Conservation (phyloP, 2,329 filamentous ascomycete species). For the Fusarium pseudoanthophilum region DNA sequence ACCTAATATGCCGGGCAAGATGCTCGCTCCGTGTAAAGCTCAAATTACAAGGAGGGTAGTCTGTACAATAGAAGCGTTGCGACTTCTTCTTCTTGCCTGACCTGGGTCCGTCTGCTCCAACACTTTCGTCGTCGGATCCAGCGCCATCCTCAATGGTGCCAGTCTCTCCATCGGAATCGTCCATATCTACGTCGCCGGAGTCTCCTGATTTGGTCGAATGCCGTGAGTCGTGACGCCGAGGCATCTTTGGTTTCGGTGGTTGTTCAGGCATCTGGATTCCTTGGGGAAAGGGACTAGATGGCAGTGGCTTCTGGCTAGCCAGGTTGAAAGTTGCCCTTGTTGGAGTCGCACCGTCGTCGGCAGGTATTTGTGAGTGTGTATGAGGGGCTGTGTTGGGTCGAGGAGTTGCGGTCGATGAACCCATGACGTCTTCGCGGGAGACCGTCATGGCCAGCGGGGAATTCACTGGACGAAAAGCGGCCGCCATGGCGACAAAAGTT, state of each 20-base stretch:
- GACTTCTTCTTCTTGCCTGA: conserved; percentile 95
- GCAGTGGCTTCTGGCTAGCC: conserved; percentile 64
- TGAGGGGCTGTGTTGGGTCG: conserved; percentile 52
- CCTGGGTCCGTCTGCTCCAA: conserved; percentile 71
- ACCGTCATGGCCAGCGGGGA: conserved; percentile 50
- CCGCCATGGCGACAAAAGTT: conserved; percentile 56
- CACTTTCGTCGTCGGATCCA: conserved; percentile 73
- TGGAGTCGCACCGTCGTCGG: conserved; percentile 68
- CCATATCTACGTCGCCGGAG: conserved; percentile 80
- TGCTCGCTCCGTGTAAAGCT: conserved; percentile 98
- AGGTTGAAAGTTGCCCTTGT: conserved; percentile 67
- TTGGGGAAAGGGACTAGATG: conserved; percentile 63
- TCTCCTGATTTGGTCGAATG: conserved; percentile 68
- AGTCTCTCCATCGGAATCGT: conserved; percentile 75
- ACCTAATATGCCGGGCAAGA: conserved; percentile 92
- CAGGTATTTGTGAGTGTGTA: conserved; percentile 38
- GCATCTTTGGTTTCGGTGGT: conserved; percentile 54
- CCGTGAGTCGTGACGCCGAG: conserved; percentile 64
- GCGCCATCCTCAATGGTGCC: conserved; percentile 60
- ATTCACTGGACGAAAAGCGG: conserved; percentile 62
- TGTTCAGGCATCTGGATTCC: conserved; percentile 59
- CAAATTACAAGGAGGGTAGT: conserved; percentile 91
- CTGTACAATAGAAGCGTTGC: conserved; percentile 94
- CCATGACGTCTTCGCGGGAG: conserved; percentile 51
- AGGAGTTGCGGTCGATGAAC: conserved; percentile 50